Base-by-base conservation (phyloP, 805 yeast species). In the Jamesozyma gamospora region DNA sequence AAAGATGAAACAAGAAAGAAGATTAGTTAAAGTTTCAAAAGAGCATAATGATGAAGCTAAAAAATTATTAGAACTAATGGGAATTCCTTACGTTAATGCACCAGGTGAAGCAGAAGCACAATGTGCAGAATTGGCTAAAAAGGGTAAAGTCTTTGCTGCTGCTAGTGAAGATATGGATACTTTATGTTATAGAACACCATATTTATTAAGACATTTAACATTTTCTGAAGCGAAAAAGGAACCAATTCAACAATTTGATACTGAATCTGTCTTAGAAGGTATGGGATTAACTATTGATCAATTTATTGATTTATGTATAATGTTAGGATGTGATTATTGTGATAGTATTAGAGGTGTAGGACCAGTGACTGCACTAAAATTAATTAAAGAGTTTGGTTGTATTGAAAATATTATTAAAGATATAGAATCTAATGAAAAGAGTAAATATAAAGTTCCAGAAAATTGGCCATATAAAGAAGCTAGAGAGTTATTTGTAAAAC, bases 81-180 rank as follows among this genome's bases (percentile, higher is more conserved):
- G 99, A 0, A 82, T 92, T 36, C 99, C 99, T 2, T 84, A 68
- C 51, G 82, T 92, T 4, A 78, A 77, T 40, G 97, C 98, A 0
- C 98, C 99, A 1, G 81, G 96, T 58, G 99, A 92, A 62, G 99
- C 99, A 2, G 99, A 92, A 60, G 95, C 98, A 0, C 97, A 92
- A 54, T 92, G 98, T 67, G 97, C 98, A 0, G 92, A 78, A 46
- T 64, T 92, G 35, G 96, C 96, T 3, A 74, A 77, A 42, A 74
- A 77, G 11, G 96, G 95, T 2, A 87, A 86, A 55, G 97, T 90
- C 0, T 92, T 79, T 57, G 98, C 95, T 8, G 95, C 97, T 3
- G 98, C 96, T 1, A 82, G 95, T 5, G 98, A 92, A 60, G 98
- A 92, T 75, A 92, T 92, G 98, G 98, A 92, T 63, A 92, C 98